Evolutionary conservation across 805 yeast genomes (phyloP), one percentile per base, ranked within the genome.

Genomic region (Candida montana): DNA sequence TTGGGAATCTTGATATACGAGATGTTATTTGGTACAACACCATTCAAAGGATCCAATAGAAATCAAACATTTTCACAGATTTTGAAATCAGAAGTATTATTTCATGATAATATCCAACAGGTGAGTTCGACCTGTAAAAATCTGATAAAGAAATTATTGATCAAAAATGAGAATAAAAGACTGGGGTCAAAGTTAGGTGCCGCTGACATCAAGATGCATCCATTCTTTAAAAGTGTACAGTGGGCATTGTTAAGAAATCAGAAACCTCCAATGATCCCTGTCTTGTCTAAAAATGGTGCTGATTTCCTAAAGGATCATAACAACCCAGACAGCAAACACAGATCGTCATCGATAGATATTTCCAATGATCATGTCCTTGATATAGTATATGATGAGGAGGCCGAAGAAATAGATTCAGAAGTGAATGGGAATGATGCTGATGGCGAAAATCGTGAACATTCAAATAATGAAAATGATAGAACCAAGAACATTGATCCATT

Each of bases 241-340:
- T 93, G 99, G 99, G 97, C 99, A 0, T 69, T 93, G 45, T 67
- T 93, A 43, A 75, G 99, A 53, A 86, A 93, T 61, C 93, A 83
- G 58, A 83, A 83, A 44, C 98, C 99, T 1, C 99, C 99, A 13
- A 81, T 93, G 81, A 81, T 93, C 15, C 99, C 99, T 0, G 83
- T 83, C 0, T 71, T 88, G 33, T 69, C 77, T 10, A 69, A 71
- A 36, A 60, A 67, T 49, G 77, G 71, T n/a, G 60, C 71, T 18
- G 83, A 79, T 40, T 74, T 77, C 41, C 63, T 71, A 31, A 65
- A 64, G 46, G 40, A 40, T 28, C 47, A 44, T 23, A 37, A 37
- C n/a, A 32, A 28, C 13, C 37, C 37, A 19, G 32, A 36, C 15
- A 44, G 44, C 33, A 50, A 49, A 12, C 51, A 48, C 23, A 51